Conservation (phyloP, 176 grass and related monocot genomes). For the Saccharum spontaneum region DNA sequence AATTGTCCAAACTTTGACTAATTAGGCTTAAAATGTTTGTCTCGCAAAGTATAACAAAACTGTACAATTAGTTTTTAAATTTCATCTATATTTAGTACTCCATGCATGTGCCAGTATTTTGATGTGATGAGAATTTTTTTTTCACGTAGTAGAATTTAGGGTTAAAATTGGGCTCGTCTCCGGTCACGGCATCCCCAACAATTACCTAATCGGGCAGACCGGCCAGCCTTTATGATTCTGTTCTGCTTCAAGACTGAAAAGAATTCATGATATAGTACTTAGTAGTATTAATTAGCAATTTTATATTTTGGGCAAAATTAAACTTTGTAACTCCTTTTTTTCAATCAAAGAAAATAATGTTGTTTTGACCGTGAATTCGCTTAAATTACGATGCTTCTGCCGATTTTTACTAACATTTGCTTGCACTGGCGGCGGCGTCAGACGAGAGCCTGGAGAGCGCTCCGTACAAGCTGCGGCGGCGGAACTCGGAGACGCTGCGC, state of each 20-base stretch:
- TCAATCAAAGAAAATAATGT: background rate
- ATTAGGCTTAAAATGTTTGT: too few relatives aligned
- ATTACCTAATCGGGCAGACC: background rate
- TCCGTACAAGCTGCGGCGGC: slow-evolving; percentile 62
- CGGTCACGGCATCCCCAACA: background rate
- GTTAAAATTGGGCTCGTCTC: too few relatives aligned
- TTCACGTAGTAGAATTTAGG: too few relatives aligned
- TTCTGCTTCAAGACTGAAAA: background rate
- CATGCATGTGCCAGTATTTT: too few relatives aligned
- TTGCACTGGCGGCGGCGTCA: background rate
- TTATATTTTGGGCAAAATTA: background rate
- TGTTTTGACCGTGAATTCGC: background rate
- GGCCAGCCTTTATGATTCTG: background rate
- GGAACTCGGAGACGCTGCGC: slow-evolving; percentile 89
- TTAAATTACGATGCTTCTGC: background rate
- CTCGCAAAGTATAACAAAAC: too few relatives aligned
- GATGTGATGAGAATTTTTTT: too few relatives aligned
- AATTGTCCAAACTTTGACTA: too few relatives aligned
- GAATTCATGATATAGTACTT: background rate
- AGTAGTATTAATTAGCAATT: background rate
- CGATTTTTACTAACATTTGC: background rate
- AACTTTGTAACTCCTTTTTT: background rate
- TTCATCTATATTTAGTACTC: too few relatives aligned
- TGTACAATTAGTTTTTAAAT: too few relatives aligned
- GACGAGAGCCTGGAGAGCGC: slow-evolving; percentile 46